Base-by-base conservation (phyloP, 1,139 yeast genomes). In the Geotrichum europaeum region DNA sequence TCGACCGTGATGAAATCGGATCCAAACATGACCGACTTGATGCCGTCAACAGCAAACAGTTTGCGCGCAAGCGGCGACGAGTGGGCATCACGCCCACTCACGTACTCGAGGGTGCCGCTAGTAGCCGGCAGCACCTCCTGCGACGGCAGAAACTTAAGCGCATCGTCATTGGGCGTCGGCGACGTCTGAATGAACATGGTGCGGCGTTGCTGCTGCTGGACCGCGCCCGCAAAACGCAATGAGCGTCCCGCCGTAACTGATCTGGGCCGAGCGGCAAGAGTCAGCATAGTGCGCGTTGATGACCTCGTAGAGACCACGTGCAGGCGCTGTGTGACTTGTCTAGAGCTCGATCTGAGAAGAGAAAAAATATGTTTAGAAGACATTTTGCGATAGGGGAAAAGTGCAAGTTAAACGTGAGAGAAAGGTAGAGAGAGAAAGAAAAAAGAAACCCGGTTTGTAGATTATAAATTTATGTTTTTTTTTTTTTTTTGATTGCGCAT, bases 141-240 rank as follows among this genome's bases (percentile, higher is more conserved):
- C 7, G 88, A 80, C 1, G 99, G 97, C 25, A 89, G 75, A 63
- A 91, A 94, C 75, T 94, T 94, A 63, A 94, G 77, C 0, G 99
- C 98, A 73, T 94, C 89, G 51, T 85, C 92, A 69, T 94, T 94
- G 3, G 99, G 99, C 0, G 99, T 94, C 3, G 88, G 76, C 15
- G 84, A 77, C 0, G 90, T 84, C 67, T 85, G 85, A 47, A 84
- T 80, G 65, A 75, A 77, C 66, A 76, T 65, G 25, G 65, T 59
- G 43, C 71, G 65, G 25, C 50, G 47, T 22, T 40, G 47, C 20
- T 40, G 47, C 22, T 40, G 47, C 20, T 40, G 47, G 47, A n/a
- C n/a, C 18, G 7, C 52, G 24, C 34, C 13, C 1, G 18, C 36
- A 10, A 32, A 10, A 4, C 51, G 51, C 36, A 49, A n/a, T n/a